Base-by-base conservation (phyloP, 2,329 filamentous ascomycete species). In the Leptographium lundbergii region DNA sequence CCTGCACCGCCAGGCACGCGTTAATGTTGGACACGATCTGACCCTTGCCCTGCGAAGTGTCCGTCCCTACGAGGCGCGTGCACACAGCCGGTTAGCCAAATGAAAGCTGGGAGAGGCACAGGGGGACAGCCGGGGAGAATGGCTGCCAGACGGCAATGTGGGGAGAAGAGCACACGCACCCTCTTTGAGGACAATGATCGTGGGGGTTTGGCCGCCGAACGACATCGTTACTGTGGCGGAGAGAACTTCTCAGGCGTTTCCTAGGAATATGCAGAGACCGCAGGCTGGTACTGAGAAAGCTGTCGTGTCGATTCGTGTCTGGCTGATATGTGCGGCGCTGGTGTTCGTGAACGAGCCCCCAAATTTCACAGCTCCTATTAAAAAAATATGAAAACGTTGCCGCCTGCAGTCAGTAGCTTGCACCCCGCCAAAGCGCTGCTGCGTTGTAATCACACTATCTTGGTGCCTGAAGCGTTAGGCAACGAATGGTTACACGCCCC, bases 11-110 rank as follows among this genome's bases (percentile, higher is more conserved):
- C 67, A 96, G 80, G 74, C 94, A 99, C 66, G 94, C 94, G 78
- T 96, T 96, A 77, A 99, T 97, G 75, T 99, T 99, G 68, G 92
- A 95, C 68, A 99, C 77, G 69, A 99, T 87, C 77, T 99, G 94
- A 59, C 91, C 91, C 73, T 95, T 94, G 69, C 94, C 94, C 75
- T 99, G 94, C 58, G 94, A 97, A 68, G 91, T 85, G 74, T 99
- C 94, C 77, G 94, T 99, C 69, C 94, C 94, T 96, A 29, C 7
- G 7, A n/a, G 3, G n/a, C 22, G 9, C 2, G 19, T n/a, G 14
- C 17, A 19, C 25, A 14, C 29, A 19, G 13, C 19, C 1, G 19
- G 34, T 54, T 11, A 42, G 24, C 24, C 9, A 45, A 3, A 19
- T 17, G 10, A 55, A 24, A 2, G 25, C 9, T 24, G 14, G 10